Evolutionary conservation across 2,329 filamentous ascomycete species (phyloP).

Genomic region (Fusarium nelsonii): DNA sequence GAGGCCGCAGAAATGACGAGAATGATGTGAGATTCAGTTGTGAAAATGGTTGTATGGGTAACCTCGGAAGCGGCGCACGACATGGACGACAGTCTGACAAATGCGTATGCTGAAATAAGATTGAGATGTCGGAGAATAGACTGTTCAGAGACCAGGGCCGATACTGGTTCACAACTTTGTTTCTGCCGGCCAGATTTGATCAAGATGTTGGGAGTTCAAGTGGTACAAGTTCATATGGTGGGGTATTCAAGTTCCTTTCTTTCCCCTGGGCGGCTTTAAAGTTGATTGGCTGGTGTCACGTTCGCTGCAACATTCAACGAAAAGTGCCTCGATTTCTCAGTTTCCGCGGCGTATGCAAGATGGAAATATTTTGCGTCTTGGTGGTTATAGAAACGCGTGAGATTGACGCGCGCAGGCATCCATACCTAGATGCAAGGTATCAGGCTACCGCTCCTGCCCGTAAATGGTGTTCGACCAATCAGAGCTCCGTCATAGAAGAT

Average conservation of each 20-base stretch:
- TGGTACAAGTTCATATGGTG: conserved; percentile 37
- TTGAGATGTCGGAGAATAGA: conserved; percentile 15
- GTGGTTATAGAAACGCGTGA: conserved; percentile 35
- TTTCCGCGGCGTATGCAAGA: background rate
- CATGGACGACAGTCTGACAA: background rate
- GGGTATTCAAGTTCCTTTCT: conserved; percentile 17
- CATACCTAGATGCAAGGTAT: background rate
- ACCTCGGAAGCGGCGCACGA: conserved; percentile 4
- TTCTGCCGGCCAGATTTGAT: conserved; percentile 17
- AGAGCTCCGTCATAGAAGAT: background rate
- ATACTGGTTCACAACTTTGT: conserved; percentile 6
- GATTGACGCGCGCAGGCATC: conserved; percentile 36
- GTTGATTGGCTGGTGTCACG: conserved; percentile 25
- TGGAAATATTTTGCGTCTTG: background rate
- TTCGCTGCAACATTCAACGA: conserved; percentile 14
- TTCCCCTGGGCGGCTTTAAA: background rate
- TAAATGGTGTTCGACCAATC: conserved; percentile 24
- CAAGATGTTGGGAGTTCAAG: conserved; percentile 12
- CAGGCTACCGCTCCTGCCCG: conserved; percentile 24
- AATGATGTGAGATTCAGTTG: background rate
- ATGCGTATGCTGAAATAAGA: conserved; percentile 1
- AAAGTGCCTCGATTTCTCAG: background rate
- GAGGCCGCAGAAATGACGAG: background rate
- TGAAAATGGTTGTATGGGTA: background rate
- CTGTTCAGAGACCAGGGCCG: conserved; percentile 9